Conservation (phyloP, 805 yeast species). For the Danielia oregonensis region DNA sequence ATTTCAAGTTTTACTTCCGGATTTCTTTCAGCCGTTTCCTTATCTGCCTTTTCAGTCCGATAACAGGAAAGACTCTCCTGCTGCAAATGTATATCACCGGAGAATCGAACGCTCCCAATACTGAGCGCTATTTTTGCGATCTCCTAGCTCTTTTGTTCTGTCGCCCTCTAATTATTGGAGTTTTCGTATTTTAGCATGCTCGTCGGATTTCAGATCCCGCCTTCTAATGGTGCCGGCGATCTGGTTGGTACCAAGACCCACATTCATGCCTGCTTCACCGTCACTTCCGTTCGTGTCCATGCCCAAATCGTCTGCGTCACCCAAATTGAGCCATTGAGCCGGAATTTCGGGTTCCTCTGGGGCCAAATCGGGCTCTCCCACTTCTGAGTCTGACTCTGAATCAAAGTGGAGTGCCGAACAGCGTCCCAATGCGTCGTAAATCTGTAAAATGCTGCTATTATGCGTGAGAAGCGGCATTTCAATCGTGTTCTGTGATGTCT, state of each 20-base stretch:
- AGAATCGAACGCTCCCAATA: too few relatives aligned
- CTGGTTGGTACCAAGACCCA: slow-evolving; percentile 36
- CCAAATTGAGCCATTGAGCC: slow-evolving; percentile 25
- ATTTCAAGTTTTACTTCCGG: too few relatives aligned
- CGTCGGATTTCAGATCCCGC: slow-evolving; percentile 15
- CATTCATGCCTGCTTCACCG: slow-evolving; percentile 39
- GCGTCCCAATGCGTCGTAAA: slow-evolving; percentile 33
- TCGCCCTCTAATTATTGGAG: too few relatives aligned
- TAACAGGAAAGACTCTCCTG: too few relatives aligned
- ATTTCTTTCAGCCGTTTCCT: too few relatives aligned
- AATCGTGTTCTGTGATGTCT: background rate
- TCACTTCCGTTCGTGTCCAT: slow-evolving; percentile 19
- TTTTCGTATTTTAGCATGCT: background rate
- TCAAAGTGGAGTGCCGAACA: slow-evolving; percentile 40
- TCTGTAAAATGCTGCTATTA: slow-evolving; percentile 4
- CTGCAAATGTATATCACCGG: too few relatives aligned
- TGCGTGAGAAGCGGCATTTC: slow-evolving; percentile 5
- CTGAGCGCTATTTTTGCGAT: too few relatives aligned
- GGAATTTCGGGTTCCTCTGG: slow-evolving; percentile 20
- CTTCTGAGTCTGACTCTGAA: slow-evolving; percentile 19
- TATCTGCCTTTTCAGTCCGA: too few relatives aligned
- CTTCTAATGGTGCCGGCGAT: slow-evolving; percentile 32
- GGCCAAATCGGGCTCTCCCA: slow-evolving; percentile 7
- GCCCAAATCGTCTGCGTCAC: slow-evolving; percentile 39
- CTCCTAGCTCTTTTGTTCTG: too few relatives aligned